Evolutionary conservation across 2,329 filamentous ascomycete genomes (phyloP).

Genomic region (Colletotrichum sp.): DNA sequence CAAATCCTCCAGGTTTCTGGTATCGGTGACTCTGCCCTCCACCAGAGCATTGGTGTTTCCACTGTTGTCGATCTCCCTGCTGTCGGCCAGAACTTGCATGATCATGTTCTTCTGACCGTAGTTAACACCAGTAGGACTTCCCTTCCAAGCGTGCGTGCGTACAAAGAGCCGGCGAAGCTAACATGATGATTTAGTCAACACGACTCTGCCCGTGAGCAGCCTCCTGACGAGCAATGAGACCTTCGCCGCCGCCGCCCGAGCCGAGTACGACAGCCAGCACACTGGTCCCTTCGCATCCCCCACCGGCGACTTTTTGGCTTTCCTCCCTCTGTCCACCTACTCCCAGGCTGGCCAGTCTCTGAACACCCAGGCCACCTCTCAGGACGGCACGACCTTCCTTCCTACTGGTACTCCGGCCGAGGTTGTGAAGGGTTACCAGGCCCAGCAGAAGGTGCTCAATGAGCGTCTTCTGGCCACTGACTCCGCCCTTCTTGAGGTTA

Average conservation of each 20-base stretch:
- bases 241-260: conserved; percentile 35
- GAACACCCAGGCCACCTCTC: conserved; percentile 31
- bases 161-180: neutral
- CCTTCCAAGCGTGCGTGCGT: neutral
- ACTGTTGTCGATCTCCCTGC: conserved; percentile 18
- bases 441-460: conserved; percentile 36
- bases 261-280: conserved; percentile 31
- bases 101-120: conserved; percentile 13
- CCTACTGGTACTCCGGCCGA: conserved; percentile 34
- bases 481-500: conserved; percentile 31
- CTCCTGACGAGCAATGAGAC: conserved; percentile 34
- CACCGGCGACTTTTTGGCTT: conserved; percentile 22
- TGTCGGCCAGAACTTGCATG: conserved; percentile 22
- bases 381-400: conserved; percentile 37
- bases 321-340: conserved; percentile 30
- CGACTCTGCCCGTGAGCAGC: conserved; percentile 3
- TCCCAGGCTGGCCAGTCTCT: conserved; percentile 25
- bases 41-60: conserved; percentile 9
- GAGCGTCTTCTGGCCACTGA: conserved; percentile 31
- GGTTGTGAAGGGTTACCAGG: conserved; percentile 41
- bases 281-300: conserved; percentile 34
- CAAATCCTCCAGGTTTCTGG: conserved; percentile 56
- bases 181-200: conserved; percentile 1
- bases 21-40: conserved; percentile 37
- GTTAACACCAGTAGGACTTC: conserved; percentile 6